Conservation (phyloP, 768 basidiomycete species). For the Coprinopsis cinerea region DNA sequence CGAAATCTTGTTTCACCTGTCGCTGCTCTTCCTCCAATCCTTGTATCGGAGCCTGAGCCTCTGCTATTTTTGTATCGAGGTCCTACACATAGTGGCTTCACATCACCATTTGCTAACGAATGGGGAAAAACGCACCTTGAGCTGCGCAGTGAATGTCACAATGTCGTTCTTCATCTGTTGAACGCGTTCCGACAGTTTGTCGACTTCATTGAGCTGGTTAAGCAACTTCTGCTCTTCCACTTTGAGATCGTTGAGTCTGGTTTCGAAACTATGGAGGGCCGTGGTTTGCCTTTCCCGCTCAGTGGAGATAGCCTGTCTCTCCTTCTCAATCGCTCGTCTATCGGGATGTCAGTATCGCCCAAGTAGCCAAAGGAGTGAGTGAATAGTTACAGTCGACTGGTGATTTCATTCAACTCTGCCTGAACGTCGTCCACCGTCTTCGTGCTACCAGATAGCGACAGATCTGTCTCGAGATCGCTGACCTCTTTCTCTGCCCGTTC, state of each 20-base stretch:
- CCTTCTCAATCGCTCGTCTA: slow-evolving; percentile 64
- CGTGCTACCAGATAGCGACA: slow-evolving; percentile 66
- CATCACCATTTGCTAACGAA: neutral
- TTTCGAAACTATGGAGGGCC: slow-evolving; percentile 49
- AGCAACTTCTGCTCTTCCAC: slow-evolving; percentile 52
- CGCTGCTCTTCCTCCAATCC: slow-evolving; percentile 52
- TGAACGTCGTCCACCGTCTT: slow-evolving; percentile 87
- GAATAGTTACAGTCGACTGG: slow-evolving; percentile 55
- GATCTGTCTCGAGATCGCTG: slow-evolving; percentile 55
- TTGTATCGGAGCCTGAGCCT: slow-evolving; percentile 61
- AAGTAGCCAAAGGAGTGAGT: neutral
- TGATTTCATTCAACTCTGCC: slow-evolving; percentile 59
- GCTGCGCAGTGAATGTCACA: slow-evolving; percentile 30
- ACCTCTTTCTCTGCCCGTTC: slow-evolving; percentile 59
- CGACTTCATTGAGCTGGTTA: slow-evolving; percentile 55
- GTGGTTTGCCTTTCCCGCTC: slow-evolving; percentile 61
- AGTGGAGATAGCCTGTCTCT: slow-evolving; percentile 46
- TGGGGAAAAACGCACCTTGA: slow-evolving; percentile 39
- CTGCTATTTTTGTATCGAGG: slow-evolving; percentile 52
- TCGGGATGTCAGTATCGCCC: neutral
- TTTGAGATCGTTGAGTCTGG: slow-evolving; percentile 57
- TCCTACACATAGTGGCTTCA: slow-evolving; percentile 36
- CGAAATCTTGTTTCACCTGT: slow-evolving; percentile 43
- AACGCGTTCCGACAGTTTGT: slow-evolving; percentile 49
- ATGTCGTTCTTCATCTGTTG: slow-evolving; percentile 56